Evolutionary conservation across 768 basidiomycete genomes (phyloP).

Genomic region (Tylopilus sp.): DNA sequence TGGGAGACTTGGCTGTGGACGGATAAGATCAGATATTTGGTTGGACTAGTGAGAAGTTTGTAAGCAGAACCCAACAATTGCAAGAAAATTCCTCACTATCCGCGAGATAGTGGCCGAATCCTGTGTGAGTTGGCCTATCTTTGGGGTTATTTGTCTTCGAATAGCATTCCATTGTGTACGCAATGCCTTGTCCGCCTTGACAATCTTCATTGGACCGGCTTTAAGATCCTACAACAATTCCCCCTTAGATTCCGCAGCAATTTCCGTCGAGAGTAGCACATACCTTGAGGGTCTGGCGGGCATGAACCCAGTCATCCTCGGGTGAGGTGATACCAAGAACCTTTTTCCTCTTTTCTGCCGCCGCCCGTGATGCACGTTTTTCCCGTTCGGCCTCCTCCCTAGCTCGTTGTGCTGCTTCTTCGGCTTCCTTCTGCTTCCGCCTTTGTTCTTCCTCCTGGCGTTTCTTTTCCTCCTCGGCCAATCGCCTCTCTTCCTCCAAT

Average conservation of each 20-base stretch:
- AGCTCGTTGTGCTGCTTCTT: slow-evolving; percentile 28
- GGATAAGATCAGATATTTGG: slow-evolving; percentile 43
- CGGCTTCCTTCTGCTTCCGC: slow-evolving; percentile 32
- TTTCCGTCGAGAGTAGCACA: slow-evolving; percentile 14
- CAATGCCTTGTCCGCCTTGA: slow-evolving; percentile 54
- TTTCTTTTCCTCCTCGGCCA: slow-evolving; percentile 42
- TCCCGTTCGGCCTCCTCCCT: slow-evolving; percentile 35
- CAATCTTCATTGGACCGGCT: slow-evolving; percentile 53
- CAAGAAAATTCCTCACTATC: slow-evolving; percentile 49
- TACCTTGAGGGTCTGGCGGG: slow-evolving; percentile 54
- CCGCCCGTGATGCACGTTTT: slow-evolving; percentile 35
- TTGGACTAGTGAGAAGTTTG: slow-evolving; percentile 29
- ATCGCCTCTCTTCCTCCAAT: slow-evolving; percentile 46
- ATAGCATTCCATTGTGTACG: slow-evolving; percentile 63
- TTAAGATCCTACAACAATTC: slow-evolving; percentile 52
- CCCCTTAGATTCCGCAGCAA: slow-evolving; percentile 23
- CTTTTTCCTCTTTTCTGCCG: slow-evolving; percentile 39
- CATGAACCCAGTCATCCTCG: slow-evolving; percentile 62
- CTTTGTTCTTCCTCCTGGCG: slow-evolving; percentile 41
- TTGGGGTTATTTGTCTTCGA: slow-evolving; percentile 79
- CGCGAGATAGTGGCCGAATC: slow-evolving; percentile 55
- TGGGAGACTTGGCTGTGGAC: slow-evolving; percentile 27
- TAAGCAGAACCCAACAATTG: slow-evolving; percentile 11
- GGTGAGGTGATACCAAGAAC: slow-evolving; percentile 50
- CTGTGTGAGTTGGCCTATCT: slow-evolving; percentile 84